A percentile compares a stretch with the other conserved stretches of the same genome.
Evolutionary conservation across 306 rosid species (phyloP).

Genomic region (Vachellia pachyceras): DNA sequence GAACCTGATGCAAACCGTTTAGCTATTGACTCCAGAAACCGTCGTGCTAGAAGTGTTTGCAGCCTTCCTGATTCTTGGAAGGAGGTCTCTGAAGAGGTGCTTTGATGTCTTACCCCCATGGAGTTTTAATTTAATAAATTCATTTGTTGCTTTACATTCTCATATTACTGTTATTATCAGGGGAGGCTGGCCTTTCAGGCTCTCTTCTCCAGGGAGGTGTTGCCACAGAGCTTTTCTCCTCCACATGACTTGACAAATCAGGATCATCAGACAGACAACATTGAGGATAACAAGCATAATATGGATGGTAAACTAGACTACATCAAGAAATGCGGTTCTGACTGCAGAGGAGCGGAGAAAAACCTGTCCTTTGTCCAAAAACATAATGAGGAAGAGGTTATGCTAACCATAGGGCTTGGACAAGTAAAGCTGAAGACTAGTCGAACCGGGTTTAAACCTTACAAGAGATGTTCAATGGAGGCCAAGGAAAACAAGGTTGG

Average conservation of each 20-base stretch:
- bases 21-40: constrained; percentile 59
- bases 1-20: constrained; percentile 60
- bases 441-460: constrained; percentile 93
- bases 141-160: constrained; percentile 41
- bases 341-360: constrained; percentile 45
- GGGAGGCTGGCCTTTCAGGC: constrained; percentile 92
- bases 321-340: constrained; percentile 48
- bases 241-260: constrained; percentile 49
- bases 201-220: constrained; percentile 77
- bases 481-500: constrained; percentile 66
- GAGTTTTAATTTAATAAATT: constrained; percentile 24
- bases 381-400: constrained; percentile 53
- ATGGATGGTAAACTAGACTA: constrained; percentile 43
- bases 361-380: constrained; percentile 39
- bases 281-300: constrained; percentile 43
- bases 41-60: constrained; percentile 62
- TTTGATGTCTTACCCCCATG: neutral
- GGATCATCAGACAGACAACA: constrained; percentile 45
- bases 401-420: constrained; percentile 75
- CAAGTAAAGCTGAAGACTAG: constrained; percentile 65
- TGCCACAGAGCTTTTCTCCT: constrained; percentile 96
- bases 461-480: constrained; percentile 88
- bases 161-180: constrained; percentile 48
- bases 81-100: constrained; percentile 94
- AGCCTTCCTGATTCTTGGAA: constrained; percentile 80